phyloP scores from a whole-genome alignment of 2,329 filamentous ascomycete genomes.

The Proliferodiscus dingleyae region DNA sequence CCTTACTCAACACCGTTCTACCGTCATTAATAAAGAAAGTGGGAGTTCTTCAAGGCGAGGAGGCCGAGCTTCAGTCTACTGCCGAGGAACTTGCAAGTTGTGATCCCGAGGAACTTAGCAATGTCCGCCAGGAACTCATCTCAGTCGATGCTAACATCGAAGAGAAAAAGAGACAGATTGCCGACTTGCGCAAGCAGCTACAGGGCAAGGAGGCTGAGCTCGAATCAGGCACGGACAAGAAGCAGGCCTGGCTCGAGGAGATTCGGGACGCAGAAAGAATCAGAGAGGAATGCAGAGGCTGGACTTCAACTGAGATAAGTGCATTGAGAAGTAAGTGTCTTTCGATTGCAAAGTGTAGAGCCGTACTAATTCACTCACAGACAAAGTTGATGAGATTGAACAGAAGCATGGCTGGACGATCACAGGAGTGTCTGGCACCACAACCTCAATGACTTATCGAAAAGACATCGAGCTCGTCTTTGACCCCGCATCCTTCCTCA shows the following conservation, averaged over 20 bases:
- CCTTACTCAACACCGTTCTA: slow-evolving; percentile 61
- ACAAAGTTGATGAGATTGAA: slow-evolving; percentile 61
- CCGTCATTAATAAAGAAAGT: slow-evolving; percentile 60
- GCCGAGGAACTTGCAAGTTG: slow-evolving; percentile 72
- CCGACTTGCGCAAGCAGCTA: slow-evolving; percentile 61
- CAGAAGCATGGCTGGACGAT: slow-evolving; percentile 67
- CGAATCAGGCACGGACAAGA: slow-evolving; percentile 58
- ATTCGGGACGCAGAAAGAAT: slow-evolving; percentile 80
- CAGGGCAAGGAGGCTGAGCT: slow-evolving; percentile 62
- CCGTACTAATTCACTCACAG: slow-evolving; percentile 45
- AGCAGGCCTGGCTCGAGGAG: slow-evolving; percentile 63
- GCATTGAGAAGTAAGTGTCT: slow-evolving; percentile 64
- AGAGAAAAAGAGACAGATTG: slow-evolving; percentile 62
- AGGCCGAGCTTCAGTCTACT: slow-evolving; percentile 63
- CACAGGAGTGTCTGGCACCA: slow-evolving; percentile 55
- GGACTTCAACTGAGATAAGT: slow-evolving; percentile 77
- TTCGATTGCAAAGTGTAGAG: background rate
- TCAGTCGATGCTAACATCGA: slow-evolving; percentile 63
- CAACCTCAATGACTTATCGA: slow-evolving; percentile 68
- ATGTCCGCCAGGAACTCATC: slow-evolving; percentile 64
- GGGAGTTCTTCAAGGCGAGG: slow-evolving; percentile 57
- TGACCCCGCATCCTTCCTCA: slow-evolving; percentile 57
- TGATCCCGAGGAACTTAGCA: slow-evolving; percentile 72
- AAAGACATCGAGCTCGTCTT: slow-evolving; percentile 71
- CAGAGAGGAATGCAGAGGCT: slow-evolving; percentile 83